Conservation (phyloP, 2,329 filamentous ascomycete genomes). For the Colletotrichum spaethianum region DNA sequence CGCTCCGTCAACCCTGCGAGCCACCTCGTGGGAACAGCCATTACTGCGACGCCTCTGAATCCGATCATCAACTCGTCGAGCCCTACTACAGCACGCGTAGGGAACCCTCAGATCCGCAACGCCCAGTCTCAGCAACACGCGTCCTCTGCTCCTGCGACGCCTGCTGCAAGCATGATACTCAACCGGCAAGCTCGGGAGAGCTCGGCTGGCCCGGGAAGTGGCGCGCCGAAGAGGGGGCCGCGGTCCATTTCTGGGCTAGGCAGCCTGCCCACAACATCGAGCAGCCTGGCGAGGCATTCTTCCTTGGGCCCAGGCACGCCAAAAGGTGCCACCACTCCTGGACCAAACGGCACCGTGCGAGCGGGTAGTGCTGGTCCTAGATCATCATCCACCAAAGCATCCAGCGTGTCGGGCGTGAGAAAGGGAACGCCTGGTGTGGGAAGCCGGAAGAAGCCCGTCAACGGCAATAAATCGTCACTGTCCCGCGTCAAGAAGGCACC, state of each 20-base stretch:
- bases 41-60: slow-evolving; percentile 53
- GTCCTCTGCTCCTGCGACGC: slow-evolving; percentile 72
- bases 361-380: slow-evolving; percentile 75
- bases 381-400: slow-evolving; percentile 62
- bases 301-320: slow-evolving; percentile 75
- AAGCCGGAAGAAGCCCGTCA: slow-evolving; percentile 62
- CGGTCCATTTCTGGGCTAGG: slow-evolving; percentile 64
- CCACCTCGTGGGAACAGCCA: slow-evolving; percentile 49
- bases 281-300: slow-evolving; percentile 72
- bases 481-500: slow-evolving; percentile 72
- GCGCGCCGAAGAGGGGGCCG: slow-evolving; percentile 66
- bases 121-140: slow-evolving; percentile 66
- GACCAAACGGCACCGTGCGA: slow-evolving; percentile 55
- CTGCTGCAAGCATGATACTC: slow-evolving; percentile 72
- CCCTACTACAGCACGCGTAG: slow-evolving; percentile 57
- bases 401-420: slow-evolving; percentile 55
- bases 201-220: slow-evolving; percentile 69
- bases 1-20: slow-evolving; percentile 61
- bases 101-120: slow-evolving; percentile 64
- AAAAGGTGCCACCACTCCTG: slow-evolving; percentile 57
- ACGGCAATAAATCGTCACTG: slow-evolving; percentile 70
- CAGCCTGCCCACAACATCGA: slow-evolving; percentile 66
- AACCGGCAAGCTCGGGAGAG: slow-evolving; percentile 69
- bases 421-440: slow-evolving; percentile 63
- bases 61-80: slow-evolving; percentile 56